Conservation (phyloP, 2,329 filamentous ascomycete species). For the Apiospora saccharicola region DNA sequence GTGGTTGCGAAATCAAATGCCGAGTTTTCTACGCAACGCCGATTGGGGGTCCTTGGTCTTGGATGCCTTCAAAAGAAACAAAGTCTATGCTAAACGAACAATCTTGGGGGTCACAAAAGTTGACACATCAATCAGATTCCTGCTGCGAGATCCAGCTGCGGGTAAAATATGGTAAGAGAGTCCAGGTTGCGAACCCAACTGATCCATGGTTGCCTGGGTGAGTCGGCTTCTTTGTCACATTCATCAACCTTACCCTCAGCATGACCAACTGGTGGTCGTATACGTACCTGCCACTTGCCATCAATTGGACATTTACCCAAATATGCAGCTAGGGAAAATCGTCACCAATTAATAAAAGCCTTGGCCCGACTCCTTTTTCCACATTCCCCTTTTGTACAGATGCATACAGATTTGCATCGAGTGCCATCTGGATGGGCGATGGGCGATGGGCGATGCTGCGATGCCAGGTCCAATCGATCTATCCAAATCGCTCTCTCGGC, state of each 20-base stretch:
- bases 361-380: neutral
- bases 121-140: slow-evolving; percentile 3
- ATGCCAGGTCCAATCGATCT: neutral
- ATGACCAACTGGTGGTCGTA: neutral
- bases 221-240: neutral
- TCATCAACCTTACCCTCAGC: neutral
- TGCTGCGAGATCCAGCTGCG: slow-evolving; percentile 8
- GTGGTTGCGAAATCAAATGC: neutral
- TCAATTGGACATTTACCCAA: neutral
- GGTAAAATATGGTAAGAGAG: neutral
- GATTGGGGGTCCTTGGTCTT: neutral
- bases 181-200: neutral
- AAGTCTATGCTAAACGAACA: neutral
- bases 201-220: neutral
- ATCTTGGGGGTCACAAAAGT: neutral
- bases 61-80: neutral
- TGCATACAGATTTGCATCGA: neutral
- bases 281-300: neutral
- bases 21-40: neutral
- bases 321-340: neutral
- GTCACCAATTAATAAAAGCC: neutral
- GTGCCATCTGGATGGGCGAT: neutral
- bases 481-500: neutral
- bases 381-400: neutral
- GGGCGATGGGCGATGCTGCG: neutral